Conservation (phyloP, 2,329 filamentous ascomycete genomes). For the Ceratocystis colombiana region DNA sequence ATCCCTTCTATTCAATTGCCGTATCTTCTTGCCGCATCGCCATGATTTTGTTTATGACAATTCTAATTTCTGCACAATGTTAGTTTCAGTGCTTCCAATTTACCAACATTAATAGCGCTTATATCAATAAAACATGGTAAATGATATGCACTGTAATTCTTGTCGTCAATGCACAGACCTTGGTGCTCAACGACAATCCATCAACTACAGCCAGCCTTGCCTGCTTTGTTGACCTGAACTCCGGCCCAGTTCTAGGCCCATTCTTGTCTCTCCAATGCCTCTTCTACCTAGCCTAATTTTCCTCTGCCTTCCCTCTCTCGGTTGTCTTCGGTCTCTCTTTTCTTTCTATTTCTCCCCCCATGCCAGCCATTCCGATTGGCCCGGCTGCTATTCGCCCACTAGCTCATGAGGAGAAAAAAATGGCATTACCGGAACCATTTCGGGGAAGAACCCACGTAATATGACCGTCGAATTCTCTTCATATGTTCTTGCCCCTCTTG, state of each 20-base stretch:
- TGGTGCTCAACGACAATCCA: not conserved
- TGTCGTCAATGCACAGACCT: not conserved
- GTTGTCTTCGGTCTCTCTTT: conserved; percentile 3
- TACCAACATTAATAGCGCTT: not conserved
- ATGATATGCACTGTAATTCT: not conserved
- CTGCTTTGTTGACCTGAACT: not conserved
- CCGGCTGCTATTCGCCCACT: not conserved
- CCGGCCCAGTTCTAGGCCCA: not conserved
- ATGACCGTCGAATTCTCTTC: no score
- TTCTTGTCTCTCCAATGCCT: not conserved
- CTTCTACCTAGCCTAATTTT: not conserved
- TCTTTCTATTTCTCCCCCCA: not conserved
- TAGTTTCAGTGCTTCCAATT: not conserved
- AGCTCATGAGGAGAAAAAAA: not conserved
- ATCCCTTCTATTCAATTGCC: not conserved
- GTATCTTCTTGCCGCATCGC: not conserved
- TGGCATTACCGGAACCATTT: not conserved
- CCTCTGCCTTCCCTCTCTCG: not conserved
- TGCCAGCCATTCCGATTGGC: conserved; percentile 5
- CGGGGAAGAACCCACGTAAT: not conserved
- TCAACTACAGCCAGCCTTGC: not conserved
- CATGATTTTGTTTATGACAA: not conserved
- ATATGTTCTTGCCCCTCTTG: no score
- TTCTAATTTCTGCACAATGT: not conserved
- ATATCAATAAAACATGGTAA: not conserved